Base-by-base conservation (phyloP, 2,329 filamentous ascomycete genomes). In the Amauroascus verrucosus region DNA sequence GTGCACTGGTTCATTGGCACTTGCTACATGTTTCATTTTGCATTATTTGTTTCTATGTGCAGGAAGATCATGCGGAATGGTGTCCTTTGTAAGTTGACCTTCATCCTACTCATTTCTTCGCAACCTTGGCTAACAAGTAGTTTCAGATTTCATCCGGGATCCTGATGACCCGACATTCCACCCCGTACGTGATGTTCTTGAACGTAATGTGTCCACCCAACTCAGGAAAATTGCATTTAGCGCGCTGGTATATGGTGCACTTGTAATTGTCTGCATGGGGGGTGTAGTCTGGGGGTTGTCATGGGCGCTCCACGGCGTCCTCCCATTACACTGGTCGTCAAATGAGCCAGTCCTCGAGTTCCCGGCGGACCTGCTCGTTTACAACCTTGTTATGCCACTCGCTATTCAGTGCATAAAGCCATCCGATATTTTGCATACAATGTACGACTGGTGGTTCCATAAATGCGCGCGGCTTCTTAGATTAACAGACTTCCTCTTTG, bases 11-110 rank as follows among this genome's bases (percentile, higher is more conserved):
- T 98, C 65, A 85, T 96, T 54, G 93, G 93, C 47, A 98, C 93
- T 2, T 95, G 90, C 58, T 98, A 98, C 70, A 98, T 98, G 94
- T 98, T 98, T 72, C 93, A 98, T 67, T 98, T 98, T 67, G 93
- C 93, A 4, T 79, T 98, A 2, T 98, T 98, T 66, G 93, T 98
- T 16, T 94, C 90, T 54, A 97, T 98, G 90, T 98, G 93, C 70
- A 84, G 93, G 58, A 96, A 95, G 73, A 95, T 97, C 55, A 87
- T 98, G 84, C 84, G 93, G 58, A 88, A 83, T 60, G 93, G 93
- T 49, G 93, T 98, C 38, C 76, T 98, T 55, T 97, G 84, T 88
- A 75, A 79, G 84, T 77, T 41, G 38, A 14, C 20, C 47, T 48
- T 6, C 2, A 6, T 28, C 35, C n/a, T n/a, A 13, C 32, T 16